These are phyloP conservation scores for Talaromyces nanjingensis DNA, from an alignment of 495 filamentous ascomycete genomes.

Conservation along the genomic window DNA sequence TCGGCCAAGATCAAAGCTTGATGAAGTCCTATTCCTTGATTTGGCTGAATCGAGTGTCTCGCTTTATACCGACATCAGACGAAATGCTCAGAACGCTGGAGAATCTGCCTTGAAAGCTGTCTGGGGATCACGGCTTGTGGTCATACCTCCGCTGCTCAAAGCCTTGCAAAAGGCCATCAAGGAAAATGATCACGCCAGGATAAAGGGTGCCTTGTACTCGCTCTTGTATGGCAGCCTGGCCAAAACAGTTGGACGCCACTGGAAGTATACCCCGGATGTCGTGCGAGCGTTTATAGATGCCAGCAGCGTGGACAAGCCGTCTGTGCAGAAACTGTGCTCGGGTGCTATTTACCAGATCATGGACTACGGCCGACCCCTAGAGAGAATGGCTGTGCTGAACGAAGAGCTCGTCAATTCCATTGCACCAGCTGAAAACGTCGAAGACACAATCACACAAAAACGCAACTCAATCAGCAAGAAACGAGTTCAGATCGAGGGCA, in stretches of 20 bases:
- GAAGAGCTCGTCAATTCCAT: constrained; percentile 64
- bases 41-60: constrained; percentile 87
- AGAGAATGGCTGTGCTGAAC: constrained; percentile 82
- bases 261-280: constrained; percentile 82
- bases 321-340: constrained; percentile 83
- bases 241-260: constrained; percentile 82
- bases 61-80: constrained; percentile 89
- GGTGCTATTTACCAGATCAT: constrained; percentile 77
- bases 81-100: constrained; percentile 83
- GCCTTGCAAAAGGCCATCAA: constrained; percentile 76
- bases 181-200: constrained; percentile 73
- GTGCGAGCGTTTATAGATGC: constrained; percentile 86
- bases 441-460: constrained; percentile 55
- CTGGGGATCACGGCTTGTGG: constrained; percentile 74
- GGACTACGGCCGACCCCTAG: constrained; percentile 81
- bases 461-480: constrained; percentile 65
- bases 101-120: constrained; percentile 93
- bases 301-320: constrained; percentile 83
- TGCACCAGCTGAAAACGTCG: constrained; percentile 61
- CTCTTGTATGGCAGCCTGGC: constrained; percentile 81
- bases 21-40: constrained; percentile 76
- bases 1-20: constrained; percentile 73
- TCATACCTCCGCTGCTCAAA: constrained; percentile 79
- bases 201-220: constrained; percentile 91
- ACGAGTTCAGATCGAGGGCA: constrained; percentile 66